Conservation (phyloP, 495 filamentous ascomycete species). For the Bathelium albidoporum region DNA sequence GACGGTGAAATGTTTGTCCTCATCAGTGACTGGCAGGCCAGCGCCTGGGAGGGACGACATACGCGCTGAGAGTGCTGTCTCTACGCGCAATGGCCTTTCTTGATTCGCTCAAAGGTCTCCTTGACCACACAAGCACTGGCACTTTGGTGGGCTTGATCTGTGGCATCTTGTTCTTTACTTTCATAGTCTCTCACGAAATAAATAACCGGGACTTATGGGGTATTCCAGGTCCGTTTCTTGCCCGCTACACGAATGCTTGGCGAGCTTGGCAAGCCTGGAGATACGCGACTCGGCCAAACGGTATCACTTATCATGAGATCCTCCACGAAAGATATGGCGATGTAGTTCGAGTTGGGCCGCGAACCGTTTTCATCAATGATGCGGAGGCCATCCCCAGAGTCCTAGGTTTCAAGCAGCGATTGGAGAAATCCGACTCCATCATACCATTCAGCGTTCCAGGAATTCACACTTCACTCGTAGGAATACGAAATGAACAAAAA, state of each 20-base stretch:
- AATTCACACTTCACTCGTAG: background rate
- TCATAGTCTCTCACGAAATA: background rate
- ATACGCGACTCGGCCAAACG: background rate
- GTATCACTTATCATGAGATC: background rate
- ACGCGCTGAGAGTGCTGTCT: background rate
- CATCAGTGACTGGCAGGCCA: background rate
- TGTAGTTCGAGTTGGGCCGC: background rate
- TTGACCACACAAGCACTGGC: background rate
- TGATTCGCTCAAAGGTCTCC: background rate
- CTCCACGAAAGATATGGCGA: background rate
- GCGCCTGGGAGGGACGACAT: background rate
- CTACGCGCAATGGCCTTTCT: background rate
- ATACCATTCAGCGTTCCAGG: conserved; percentile 3
- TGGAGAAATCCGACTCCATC: background rate
- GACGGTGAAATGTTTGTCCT: background rate
- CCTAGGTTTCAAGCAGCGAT: background rate
- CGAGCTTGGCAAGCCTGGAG: conserved; percentile 1
- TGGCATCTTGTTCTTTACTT: background rate
- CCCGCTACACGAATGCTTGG: background rate
- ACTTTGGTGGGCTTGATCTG: background rate
- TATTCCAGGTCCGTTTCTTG: background rate
- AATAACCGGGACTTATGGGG: background rate
- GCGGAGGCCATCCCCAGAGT: background rate
- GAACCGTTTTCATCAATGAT: conserved; percentile 1
- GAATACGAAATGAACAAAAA: conserved; percentile 29